Percentiles rank a stretch among this genome's conserved stretches.
Conservation (phyloP, 768 basidiomycete genomes). For the Phanerodontia chrysosporium region DNA sequence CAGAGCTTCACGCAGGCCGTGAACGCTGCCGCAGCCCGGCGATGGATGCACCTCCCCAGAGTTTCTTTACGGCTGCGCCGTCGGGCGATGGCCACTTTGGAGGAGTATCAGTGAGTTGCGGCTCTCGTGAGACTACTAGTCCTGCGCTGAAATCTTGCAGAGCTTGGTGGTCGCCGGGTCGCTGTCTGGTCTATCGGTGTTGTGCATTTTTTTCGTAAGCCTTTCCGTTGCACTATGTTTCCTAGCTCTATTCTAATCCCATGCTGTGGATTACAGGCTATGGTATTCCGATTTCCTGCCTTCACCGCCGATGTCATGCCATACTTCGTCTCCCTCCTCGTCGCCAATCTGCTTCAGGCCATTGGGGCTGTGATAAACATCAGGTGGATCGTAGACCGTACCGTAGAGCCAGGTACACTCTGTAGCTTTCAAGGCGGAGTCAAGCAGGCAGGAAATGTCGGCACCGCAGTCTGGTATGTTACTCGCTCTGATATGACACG, state of each 20-base stretch:
- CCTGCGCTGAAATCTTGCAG: slow-evolving; percentile 11
- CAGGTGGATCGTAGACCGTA: slow-evolving; percentile 26
- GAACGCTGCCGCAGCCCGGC: background rate
- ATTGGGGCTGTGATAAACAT: slow-evolving; percentile 28
- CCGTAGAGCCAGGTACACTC: slow-evolving; percentile 19
- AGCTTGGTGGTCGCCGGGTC: slow-evolving; percentile 22
- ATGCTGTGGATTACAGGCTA: slow-evolving; percentile 19
- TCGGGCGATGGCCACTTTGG: slow-evolving; percentile 5
- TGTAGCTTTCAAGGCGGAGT: slow-evolving; percentile 32
- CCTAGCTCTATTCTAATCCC: background rate
- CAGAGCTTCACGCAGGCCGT: slow-evolving; percentile 7
- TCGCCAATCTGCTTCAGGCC: slow-evolving; percentile 30
- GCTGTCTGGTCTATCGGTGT: slow-evolving; percentile 24
- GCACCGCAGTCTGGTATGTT: slow-evolving; percentile 37
- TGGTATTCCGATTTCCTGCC: slow-evolving; percentile 11
- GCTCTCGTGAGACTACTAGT: background rate
- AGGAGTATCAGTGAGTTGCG: slow-evolving; percentile 3
- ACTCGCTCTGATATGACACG: background rate
- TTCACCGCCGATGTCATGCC: slow-evolving; percentile 23
- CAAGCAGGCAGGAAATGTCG: slow-evolving; percentile 42
- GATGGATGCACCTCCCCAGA: background rate
- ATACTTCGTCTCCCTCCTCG: slow-evolving; percentile 27
- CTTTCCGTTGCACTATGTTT: background rate
- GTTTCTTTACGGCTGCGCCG: background rate
- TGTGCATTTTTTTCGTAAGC: slow-evolving; percentile 20